Percentiles rank a stretch among this genome's conserved stretches.
phyloP scores from a whole-genome alignment of 306 rosid genomes.

The Styphnolobium japonicum region DNA sequence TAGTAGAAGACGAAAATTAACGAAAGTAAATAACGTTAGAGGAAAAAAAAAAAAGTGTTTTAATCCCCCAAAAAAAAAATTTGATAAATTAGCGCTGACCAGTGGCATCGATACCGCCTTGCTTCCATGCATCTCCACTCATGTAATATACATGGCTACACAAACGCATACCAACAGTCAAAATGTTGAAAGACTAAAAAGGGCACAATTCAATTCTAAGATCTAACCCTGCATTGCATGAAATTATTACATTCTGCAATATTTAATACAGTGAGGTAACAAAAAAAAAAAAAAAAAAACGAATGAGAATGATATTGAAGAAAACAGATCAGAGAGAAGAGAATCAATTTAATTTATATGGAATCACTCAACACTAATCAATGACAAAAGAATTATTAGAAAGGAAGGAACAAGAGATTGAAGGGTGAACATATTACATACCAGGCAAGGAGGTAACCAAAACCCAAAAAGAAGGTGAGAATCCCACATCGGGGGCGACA shows the following conservation, averaged over 20 bases:
- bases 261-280: background rate
- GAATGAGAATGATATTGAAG: background rate
- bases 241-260: background rate
- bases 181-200: background rate
- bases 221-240: no score
- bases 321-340: background rate
- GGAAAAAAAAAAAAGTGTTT: background rate
- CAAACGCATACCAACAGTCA: slow-evolving; percentile 26
- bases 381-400: background rate
- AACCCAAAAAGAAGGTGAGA: slow-evolving; percentile 54
- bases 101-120: slow-evolving; percentile 98
- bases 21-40: background rate
- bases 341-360: background rate
- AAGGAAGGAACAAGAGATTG: background rate
- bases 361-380: background rate
- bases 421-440: slow-evolving; percentile 20
- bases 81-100: slow-evolving; percentile 54
- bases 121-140: slow-evolving; percentile 99
- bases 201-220: background rate
- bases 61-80: slow-evolving; percentile 26
- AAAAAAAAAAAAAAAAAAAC: background rate
- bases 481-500: slow-evolving; percentile 58
- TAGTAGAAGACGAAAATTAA: slow-evolving; percentile 34
- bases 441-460: slow-evolving; percentile 75
- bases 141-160: slow-evolving; percentile 93